A percentile compares a stretch with the other conserved stretches of the same genome.
Conservation (phyloP, 192 early-diverging fungal species). For the Funneliformis mosseae region DNA sequence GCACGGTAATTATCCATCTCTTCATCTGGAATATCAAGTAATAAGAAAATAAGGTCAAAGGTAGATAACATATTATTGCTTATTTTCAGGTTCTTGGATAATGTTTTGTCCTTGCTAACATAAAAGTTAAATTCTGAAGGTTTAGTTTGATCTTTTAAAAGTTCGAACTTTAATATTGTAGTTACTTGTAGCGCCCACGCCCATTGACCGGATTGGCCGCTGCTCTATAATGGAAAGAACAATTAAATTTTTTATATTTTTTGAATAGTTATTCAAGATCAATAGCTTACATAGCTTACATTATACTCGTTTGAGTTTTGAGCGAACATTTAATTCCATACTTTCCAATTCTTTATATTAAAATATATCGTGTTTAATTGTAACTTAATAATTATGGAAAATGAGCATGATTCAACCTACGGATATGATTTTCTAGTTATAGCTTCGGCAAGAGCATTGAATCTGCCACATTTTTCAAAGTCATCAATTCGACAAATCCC, state of each 20-base stretch:
- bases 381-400: not conserved
- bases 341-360: slow-evolving; percentile 69
- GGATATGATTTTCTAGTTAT: slow-evolving; percentile 86
- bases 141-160: not conserved
- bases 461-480: slow-evolving; percentile 88
- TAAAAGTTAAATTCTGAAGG: not conserved
- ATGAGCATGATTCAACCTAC: not conserved
- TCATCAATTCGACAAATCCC: slow-evolving; percentile 91
- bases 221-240: slow-evolving; percentile 43
- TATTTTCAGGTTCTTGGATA: slow-evolving; percentile 83
- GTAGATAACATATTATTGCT: slow-evolving; percentile 71
- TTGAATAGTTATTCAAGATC: too few species aligned
- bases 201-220: slow-evolving; percentile 88
- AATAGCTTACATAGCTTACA: too few species aligned
- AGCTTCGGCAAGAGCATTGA: slow-evolving; percentile 79
- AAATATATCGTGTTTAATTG: not conserved
- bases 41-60: slow-evolving; percentile 83
- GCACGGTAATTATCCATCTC: slow-evolving; percentile 81
- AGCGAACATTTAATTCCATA: slow-evolving; percentile 67
- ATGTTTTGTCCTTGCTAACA: slow-evolving; percentile 80
- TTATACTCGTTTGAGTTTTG: slow-evolving; percentile 1
- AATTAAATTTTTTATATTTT: too few species aligned
- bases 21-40: slow-evolving; percentile 78
- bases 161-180: not conserved
- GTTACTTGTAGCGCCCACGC: slow-evolving; percentile 38